A percentile compares a stretch with the other conserved stretches of the same genome.
phyloP scores from a whole-genome alignment of 2,329 filamentous ascomycete genomes.

The Madurella fahalii region DNA sequence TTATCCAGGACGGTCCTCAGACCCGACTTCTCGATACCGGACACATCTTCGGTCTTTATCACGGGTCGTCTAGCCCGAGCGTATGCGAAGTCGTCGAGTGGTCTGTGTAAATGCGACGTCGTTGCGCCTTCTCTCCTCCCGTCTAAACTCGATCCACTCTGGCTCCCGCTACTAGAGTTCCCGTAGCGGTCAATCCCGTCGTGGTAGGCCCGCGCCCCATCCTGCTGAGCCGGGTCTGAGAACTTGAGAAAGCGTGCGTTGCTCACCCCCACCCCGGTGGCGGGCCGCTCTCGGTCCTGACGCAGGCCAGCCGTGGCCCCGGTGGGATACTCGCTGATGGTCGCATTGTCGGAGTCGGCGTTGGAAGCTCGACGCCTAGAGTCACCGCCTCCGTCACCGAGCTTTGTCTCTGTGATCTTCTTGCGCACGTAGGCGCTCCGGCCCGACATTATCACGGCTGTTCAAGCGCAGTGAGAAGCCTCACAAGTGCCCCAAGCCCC shows the following conservation, averaged over 20 bases:
- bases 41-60: slow-evolving; percentile 47
- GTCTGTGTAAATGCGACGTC: slow-evolving; percentile 26
- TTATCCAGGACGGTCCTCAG: slow-evolving; percentile 51
- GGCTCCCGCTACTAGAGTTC: slow-evolving; percentile 33
- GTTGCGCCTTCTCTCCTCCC: slow-evolving; percentile 31
- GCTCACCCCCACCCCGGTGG: slow-evolving; percentile 40
- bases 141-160: slow-evolving; percentile 37
- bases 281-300: slow-evolving; percentile 26
- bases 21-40: slow-evolving; percentile 52
- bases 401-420: slow-evolving; percentile 50
- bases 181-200: slow-evolving; percentile 25
- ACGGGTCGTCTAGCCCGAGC: slow-evolving; percentile 41
- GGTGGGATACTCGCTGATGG: slow-evolving; percentile 36
- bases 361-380: slow-evolving; percentile 35
- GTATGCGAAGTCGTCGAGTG: slow-evolving; percentile 43
- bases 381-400: slow-evolving; percentile 28
- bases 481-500: not conserved
- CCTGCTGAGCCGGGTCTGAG: slow-evolving; percentile 37
- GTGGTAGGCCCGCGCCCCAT: slow-evolving; percentile 28
- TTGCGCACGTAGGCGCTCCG: slow-evolving; percentile 56
- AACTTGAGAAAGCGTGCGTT: slow-evolving; percentile 46
- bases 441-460: slow-evolving; percentile 46
- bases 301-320: slow-evolving; percentile 28
- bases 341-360: slow-evolving; percentile 37
- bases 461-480: not conserved